Base-by-base conservation (phyloP, 176 grass and related monocot species). In the Ampelocalamus luodianensis region DNA sequence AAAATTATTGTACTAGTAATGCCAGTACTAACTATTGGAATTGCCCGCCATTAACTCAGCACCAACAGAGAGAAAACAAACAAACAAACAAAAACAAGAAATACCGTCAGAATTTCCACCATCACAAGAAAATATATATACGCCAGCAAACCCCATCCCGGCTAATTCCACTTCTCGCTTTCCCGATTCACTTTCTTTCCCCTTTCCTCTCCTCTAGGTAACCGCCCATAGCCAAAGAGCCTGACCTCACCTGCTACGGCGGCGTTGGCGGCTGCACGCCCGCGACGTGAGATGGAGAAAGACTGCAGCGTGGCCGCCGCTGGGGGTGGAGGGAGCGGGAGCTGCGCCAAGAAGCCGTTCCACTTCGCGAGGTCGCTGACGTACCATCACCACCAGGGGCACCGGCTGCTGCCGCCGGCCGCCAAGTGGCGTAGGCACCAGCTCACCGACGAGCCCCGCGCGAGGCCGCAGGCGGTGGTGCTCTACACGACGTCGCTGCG, bases 401-500 rank as follows among this genome's bases (percentile, higher is more conserved):
- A 85, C 88, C 80, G 85, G 65, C 36, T 71, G 48, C 15, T 74
- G 48, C 60, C 88, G 16, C 66, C 70, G 43, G 40, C 80, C 43
- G 23, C 46, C 18, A 93, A 74, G 22, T 72, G 84, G 46, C 76
- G 87, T 61, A 80, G 76, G 18, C 74, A 74, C 16, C 83, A 89
- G 51, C 61, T 88, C 16, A 24, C 83, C 1, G 93, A 93, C 20
- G 95, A 91, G 39, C 74, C 90, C 20, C 83, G 77, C 15, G 86
- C 82, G 62, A 69, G 83, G 76, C 90, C 92, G 71, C 87, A 95
- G 79, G 79, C 82, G 46, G 89, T 98, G 87, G 96, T 98, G 49
- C 87, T 98, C 23, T 98, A 93, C 83, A 89, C 82, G 68, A 98
- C 96, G 46, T 95, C 96, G 63, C 91, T 98, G 81, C 92, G 95